Evolutionary conservation across 768 basidiomycete species (phyloP).

Genomic region (Sarcomyxa edulis): DNA sequence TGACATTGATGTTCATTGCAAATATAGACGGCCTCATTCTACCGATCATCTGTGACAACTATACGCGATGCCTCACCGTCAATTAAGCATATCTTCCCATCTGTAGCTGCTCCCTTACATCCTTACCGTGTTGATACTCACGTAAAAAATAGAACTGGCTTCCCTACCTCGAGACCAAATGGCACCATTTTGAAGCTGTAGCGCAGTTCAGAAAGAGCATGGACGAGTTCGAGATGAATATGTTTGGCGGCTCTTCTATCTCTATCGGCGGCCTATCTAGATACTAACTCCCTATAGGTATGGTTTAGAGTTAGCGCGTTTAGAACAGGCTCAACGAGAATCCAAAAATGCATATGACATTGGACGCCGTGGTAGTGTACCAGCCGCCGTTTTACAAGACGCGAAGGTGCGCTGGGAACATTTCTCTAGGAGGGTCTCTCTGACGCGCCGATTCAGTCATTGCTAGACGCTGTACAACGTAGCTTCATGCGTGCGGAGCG

Average conservation of each 20-base stretch:
- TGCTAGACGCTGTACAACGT: constrained; percentile 66
- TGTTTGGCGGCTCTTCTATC: constrained; percentile 44
- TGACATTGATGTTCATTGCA: too few relatives aligned
- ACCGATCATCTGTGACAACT: constrained; percentile 41
- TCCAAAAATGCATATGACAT: constrained; percentile 68
- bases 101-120: constrained; percentile 31
- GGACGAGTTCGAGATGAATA: constrained; percentile 78
- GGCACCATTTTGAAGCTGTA: constrained; percentile 82
- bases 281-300: constrained; percentile 50
- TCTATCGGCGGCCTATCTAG: constrained; percentile 2
- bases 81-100: constrained; percentile 45
- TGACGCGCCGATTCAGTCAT: too few relatives aligned
- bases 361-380: constrained; percentile 58
- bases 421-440: too few relatives aligned
- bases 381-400: constrained; percentile 67
- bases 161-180: constrained; percentile 77
- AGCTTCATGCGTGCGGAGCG: constrained; percentile 69
- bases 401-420: constrained; percentile 59
- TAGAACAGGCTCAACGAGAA: constrained; percentile 59
- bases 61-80: constrained; percentile 39
- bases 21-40: constrained; percentile 60
- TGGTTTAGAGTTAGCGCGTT: constrained; percentile 79
- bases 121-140: not conserved
- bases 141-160: constrained; percentile 59
- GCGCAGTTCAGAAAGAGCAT: constrained; percentile 85